These are phyloP conservation scores for Calonectria honghensis DNA, from an alignment of 2,329 filamentous ascomycete species.

Conservation along the genomic window DNA sequence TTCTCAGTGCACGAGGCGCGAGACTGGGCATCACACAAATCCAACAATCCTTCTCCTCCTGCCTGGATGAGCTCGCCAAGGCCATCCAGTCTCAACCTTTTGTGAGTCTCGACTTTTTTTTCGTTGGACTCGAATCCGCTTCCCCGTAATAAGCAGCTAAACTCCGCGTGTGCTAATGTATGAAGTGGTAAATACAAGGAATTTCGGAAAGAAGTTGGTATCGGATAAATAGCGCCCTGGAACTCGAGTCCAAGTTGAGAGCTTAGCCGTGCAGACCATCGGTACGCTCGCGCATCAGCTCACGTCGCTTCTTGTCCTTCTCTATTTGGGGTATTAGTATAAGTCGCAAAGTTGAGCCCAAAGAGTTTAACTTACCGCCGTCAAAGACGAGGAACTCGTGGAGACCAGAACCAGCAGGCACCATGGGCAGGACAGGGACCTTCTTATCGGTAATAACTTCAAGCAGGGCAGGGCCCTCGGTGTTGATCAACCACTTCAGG, in stretches of 20 bases:
- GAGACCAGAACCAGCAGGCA: constrained; percentile 88
- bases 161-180: constrained; percentile 40
- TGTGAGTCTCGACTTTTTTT: constrained; percentile 32
- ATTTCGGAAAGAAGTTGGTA: constrained; percentile 35
- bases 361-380: constrained; percentile 54
- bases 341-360: background rate
- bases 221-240: constrained; percentile 32
- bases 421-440: constrained; percentile 98
- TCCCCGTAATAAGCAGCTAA: constrained; percentile 30
- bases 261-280: constrained; percentile 66
- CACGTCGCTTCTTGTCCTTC: constrained; percentile 81
- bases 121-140: constrained; percentile 32
- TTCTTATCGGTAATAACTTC: constrained; percentile 95
- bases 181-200: constrained; percentile 34
- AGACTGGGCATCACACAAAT: constrained; percentile 20
- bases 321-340: constrained; percentile 68
- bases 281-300: constrained; percentile 79
- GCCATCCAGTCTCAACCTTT: constrained; percentile 34
- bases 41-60: constrained; percentile 26
- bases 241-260: background rate
- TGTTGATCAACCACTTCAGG: constrained; percentile 91
- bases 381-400: constrained; percentile 86
- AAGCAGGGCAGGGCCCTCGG: constrained; percentile 92
- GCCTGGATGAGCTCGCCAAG: constrained; percentile 25
- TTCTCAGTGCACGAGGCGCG: constrained; percentile 21